Evolutionary conservation across 805 yeast species (phyloP), one percentile per base, ranked within the genome.

Genomic region (Starmerella lactis-condensi): DNA sequence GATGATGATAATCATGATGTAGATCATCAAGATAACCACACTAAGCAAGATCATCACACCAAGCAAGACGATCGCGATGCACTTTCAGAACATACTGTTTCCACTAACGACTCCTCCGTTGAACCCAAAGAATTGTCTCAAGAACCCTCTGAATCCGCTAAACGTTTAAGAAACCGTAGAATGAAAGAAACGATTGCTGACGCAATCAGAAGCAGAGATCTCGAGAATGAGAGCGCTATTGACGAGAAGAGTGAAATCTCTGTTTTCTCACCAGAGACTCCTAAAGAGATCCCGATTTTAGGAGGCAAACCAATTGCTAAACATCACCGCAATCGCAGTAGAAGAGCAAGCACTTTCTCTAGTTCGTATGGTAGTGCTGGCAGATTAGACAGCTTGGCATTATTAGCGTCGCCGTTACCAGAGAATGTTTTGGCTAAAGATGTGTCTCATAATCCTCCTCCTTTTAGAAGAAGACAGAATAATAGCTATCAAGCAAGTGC

Each of bases 381-480:
- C 29, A 22, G 30, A 17, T 30, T 41, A 18, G 35, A 34, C 23
- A 27, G 36, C 26, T 32, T 34, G 6, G 38, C 33, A 5, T 39
- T 34, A 12, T 41, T 37, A 15, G 48, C 47, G 6, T 43, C 47
- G 26, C 47, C 47, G 2, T 27, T 41, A 20, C 46, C 48, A 1
- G 48, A 44, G 12, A 23, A 45, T 9, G 21, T 41, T 31, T 32
- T 39, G 4, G 36, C 33, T 20, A 33, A 30, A 22, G 47, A 44
- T 26, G 33, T 27, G 4, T 33, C 40, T 5, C 35, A 31, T n/a
- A 25, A 32, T 23, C 36, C 43, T 13, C 40, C 41, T 10, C 32
- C 20, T 13, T 29, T 39, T 11, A 28, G 36, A 15, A 26, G 40
- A n/a, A 17, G 38, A 18, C 21, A 31, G 38, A 20, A 26, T 36